Evolutionary conservation across 2,329 filamentous ascomycete species (phyloP).

Genomic region (Diplodia seriata): DNA sequence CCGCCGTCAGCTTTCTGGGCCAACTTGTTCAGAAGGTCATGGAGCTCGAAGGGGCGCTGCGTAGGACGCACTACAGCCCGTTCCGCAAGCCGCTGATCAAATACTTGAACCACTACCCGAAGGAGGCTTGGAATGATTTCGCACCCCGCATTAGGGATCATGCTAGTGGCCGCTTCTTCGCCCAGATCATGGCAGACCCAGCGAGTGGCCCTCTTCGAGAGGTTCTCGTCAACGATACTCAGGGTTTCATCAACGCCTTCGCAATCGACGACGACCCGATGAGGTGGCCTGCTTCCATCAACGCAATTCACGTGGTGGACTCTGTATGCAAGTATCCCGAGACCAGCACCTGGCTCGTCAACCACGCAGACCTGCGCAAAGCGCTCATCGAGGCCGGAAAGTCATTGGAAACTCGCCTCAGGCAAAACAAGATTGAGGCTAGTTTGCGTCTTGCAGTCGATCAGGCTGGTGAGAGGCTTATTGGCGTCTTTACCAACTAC

Average conservation of each 20-base stretch:
- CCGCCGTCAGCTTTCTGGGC: slow-evolving; percentile 89
- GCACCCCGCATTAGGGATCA: slow-evolving; percentile 81
- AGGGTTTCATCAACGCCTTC: slow-evolving; percentile 71
- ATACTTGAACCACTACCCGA: slow-evolving; percentile 91
- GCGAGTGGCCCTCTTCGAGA: slow-evolving; percentile 78
- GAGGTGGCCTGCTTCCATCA: slow-evolving; percentile 80
- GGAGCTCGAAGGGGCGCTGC: slow-evolving; percentile 81
- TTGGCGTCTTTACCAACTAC: slow-evolving; percentile 82
- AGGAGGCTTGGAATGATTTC: slow-evolving; percentile 84
- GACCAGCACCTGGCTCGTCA: slow-evolving; percentile 70
- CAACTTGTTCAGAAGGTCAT: slow-evolving; percentile 89
- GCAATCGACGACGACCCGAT: slow-evolving; percentile 70
- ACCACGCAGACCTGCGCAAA: slow-evolving; percentile 63
- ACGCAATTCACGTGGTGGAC: slow-evolving; percentile 84
- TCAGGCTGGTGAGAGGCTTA: slow-evolving; percentile 87
- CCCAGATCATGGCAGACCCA: slow-evolving; percentile 79
- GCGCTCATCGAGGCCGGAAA: slow-evolving; percentile 71
- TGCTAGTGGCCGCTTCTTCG: slow-evolving; percentile 87
- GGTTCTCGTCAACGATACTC: slow-evolving; percentile 74
- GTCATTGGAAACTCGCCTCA: slow-evolving; percentile 77
- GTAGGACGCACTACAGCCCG: slow-evolving; percentile 87
- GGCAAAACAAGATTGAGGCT: slow-evolving; percentile 71
- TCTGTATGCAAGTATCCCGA: slow-evolving; percentile 73
- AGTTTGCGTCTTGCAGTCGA: slow-evolving; percentile 82
- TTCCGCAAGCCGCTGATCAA: slow-evolving; percentile 90